Evolutionary conservation across 495 filamentous ascomycete genomes (phyloP).

Genomic region (Lasiosphaeriaceae sp.): DNA sequence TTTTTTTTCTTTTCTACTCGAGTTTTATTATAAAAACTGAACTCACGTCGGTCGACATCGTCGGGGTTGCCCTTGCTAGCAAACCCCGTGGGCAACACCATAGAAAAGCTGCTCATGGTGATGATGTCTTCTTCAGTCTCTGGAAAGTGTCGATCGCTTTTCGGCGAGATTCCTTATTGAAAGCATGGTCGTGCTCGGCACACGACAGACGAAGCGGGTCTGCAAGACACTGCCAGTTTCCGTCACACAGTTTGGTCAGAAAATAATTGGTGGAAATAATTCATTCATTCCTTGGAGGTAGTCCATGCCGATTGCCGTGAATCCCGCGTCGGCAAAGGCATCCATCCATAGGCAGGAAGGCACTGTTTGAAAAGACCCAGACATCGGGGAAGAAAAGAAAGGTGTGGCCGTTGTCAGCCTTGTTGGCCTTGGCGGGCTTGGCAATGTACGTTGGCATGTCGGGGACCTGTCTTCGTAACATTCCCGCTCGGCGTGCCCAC

Average conservation of each 20-base stretch:
- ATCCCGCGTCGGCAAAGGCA: constrained; percentile 40
- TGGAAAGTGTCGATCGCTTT: constrained; percentile 57
- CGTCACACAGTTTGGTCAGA: constrained; percentile 18
- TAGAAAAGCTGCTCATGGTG: constrained; percentile 62
- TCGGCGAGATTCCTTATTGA: constrained; percentile 54
- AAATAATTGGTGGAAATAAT: neutral
- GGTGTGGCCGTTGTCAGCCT: constrained; percentile 36
- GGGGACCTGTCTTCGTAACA: constrained; percentile 21
- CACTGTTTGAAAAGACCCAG: constrained; percentile 37
- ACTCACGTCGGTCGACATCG: constrained; percentile 31
- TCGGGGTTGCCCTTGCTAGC: constrained; percentile 55
- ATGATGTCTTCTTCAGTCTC: constrained; percentile 49
- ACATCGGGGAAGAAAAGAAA: constrained; percentile 42
- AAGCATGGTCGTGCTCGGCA: constrained; percentile 57
- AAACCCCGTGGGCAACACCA: constrained; percentile 62
- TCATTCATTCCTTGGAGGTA: constrained; percentile 37
- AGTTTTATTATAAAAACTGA: no score
- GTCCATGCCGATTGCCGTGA: constrained; percentile 34
- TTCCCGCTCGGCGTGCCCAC: constrained; percentile 30
- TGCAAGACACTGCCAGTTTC: constrained; percentile 12
- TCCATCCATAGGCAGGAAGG: constrained; percentile 41
- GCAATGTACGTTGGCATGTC: constrained; percentile 34
- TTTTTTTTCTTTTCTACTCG: no score
- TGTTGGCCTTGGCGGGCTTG: constrained; percentile 21
- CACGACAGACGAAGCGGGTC: constrained; percentile 26